Percentiles rank a stretch among this genome's conserved stretches.
phyloP scores from a whole-genome alignment of 306 rosid genomes.

The Crotalaria pallida region DNA sequence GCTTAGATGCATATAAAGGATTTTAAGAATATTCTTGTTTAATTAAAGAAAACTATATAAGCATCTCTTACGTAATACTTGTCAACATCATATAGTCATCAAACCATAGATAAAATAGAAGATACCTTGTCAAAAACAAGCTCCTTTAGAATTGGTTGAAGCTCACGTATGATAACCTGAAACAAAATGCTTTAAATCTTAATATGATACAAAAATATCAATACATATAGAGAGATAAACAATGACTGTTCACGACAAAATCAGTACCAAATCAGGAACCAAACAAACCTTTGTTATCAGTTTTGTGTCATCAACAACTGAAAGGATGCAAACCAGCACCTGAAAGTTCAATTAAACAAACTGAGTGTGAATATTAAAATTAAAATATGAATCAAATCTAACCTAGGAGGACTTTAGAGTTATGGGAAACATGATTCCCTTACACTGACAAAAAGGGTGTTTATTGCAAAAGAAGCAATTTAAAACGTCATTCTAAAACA shows the following conservation, averaged over 20 bases:
- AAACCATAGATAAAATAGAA: conserved; percentile 6
- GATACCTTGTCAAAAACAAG: conserved; percentile 81
- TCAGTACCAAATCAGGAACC: conserved; percentile 16
- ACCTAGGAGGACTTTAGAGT: not conserved
- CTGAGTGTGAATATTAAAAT: not conserved
- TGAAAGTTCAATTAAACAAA: conserved; percentile 28
- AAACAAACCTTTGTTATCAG: conserved; percentile 69
- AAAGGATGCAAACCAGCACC: conserved; percentile 78
- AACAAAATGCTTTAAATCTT: conserved; percentile 21
- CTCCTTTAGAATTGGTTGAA: conserved; percentile 61
- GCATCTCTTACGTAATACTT: not conserved
- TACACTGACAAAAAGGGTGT: not conserved
- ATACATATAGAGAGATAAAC: not conserved
- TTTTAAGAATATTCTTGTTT: not conserved
- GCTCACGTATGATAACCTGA: conserved; percentile 70
- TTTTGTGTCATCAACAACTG: conserved; percentile 89
- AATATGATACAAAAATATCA: not conserved
- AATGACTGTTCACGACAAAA: conserved; percentile 12
- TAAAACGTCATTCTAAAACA: not conserved
- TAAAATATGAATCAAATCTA: conserved; percentile 6
- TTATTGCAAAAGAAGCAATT: not conserved
- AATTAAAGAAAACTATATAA: not conserved
- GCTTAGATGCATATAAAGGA: not conserved
- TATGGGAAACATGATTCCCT: not conserved
- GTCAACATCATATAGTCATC: not conserved